phyloP scores from a whole-genome alignment of 768 basidiomycete species.

The Phylloporus sp. region DNA sequence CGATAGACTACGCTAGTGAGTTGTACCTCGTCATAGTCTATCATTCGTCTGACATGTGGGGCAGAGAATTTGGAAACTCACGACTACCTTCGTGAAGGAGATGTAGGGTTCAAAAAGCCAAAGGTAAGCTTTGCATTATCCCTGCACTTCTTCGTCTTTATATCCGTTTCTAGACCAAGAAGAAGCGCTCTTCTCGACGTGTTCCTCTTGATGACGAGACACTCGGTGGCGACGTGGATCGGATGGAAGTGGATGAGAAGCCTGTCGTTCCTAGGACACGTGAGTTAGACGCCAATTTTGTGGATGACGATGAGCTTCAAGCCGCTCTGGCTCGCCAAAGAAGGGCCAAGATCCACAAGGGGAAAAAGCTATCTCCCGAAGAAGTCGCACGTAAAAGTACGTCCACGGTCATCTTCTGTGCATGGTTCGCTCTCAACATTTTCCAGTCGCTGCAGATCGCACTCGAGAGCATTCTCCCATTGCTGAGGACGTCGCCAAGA shows the following conservation, averaged over 20 bases:
- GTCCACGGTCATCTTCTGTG: conserved; percentile 22
- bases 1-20: conserved; percentile 89
- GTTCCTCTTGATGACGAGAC: conserved; percentile 42
- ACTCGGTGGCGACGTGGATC: conserved; percentile 16
- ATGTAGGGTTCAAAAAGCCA: conserved; percentile 91
- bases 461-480: conserved; percentile 46
- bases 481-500: conserved; percentile 39
- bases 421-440: background rate
- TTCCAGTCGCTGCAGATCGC: conserved; percentile 61
- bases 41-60: conserved; percentile 11
- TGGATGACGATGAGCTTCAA: conserved; percentile 98
- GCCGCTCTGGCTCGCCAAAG: conserved; percentile 85
- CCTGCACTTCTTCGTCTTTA: background rate
- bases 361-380: conserved; percentile 75
- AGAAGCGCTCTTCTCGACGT: conserved; percentile 78
- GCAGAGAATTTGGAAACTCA: conserved; percentile 78
- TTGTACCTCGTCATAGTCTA: conserved; percentile 11
- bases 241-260: conserved; percentile 80
- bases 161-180: conserved; percentile 65
- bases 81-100: conserved; percentile 92
- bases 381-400: conserved; percentile 75
- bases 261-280: conserved; percentile 64
- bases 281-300: conserved; percentile 83
- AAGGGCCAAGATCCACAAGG: conserved; percentile 73
- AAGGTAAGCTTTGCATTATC: conserved; percentile 49